Conservation (phyloP, 805 yeast species). For the Ogataea polymorpha region DNA sequence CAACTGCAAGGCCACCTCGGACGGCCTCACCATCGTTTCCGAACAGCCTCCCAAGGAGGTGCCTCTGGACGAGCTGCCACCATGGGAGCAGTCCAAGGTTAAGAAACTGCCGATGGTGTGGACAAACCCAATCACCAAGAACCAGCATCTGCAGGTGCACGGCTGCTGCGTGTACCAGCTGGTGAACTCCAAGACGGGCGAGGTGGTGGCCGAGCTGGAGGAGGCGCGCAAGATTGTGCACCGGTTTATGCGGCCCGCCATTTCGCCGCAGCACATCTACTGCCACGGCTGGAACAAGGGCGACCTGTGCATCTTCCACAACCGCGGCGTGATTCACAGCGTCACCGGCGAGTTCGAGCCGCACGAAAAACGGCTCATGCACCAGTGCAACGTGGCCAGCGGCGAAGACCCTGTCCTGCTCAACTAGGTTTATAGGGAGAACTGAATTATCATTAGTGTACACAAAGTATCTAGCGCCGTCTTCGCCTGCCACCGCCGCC, state of each 20-base stretch:
- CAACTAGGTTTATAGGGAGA: conserved; percentile 4
- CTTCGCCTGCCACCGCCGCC: conserved; percentile 7
- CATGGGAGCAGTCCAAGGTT: conserved; percentile 77
- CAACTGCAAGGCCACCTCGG: conserved; percentile 76
- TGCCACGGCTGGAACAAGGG: conserved; percentile 84
- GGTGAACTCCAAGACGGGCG: conserved; percentile 52
- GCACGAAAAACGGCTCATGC: conserved; percentile 83
- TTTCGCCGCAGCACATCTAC: conserved; percentile 67
- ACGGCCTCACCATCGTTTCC: conserved; percentile 81
- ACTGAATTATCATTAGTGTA: conserved; percentile 1
- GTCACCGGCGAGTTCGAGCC: conserved; percentile 85
- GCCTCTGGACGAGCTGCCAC: conserved; percentile 65
- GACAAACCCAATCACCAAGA: conserved; percentile 85
- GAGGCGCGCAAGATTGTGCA: conserved; percentile 74
- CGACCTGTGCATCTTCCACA: conserved; percentile 81
- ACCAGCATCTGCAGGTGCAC: conserved; percentile 82
- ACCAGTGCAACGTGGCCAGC: conserved; percentile 89
- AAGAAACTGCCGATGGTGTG: conserved; percentile 83
- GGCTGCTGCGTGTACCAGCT: conserved; percentile 80
- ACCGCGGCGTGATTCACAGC: conserved; percentile 89
- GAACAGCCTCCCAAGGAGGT: conserved; percentile 64
- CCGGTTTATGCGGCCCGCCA: conserved; percentile 80
- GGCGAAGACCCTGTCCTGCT: conserved; percentile 58
- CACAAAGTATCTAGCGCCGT: conserved; percentile 6
- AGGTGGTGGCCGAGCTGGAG: conserved; percentile 57